Percentiles rank a stretch among this genome's conserved stretches.
phyloP scores from a whole-genome alignment of 352 stramenopile species.

The Phytophthora tubulina region DNA sequence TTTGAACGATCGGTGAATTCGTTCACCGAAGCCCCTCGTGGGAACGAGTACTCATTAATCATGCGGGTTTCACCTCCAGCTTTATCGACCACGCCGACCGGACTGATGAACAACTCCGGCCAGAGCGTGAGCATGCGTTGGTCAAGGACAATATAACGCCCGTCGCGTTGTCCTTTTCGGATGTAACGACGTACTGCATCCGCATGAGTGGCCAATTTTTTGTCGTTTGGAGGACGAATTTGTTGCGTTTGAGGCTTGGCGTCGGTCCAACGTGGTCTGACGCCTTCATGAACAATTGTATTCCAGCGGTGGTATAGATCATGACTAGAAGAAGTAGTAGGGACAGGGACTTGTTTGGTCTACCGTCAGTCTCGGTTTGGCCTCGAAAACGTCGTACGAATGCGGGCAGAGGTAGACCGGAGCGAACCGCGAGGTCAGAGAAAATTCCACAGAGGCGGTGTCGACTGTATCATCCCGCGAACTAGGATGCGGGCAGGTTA shows the following conservation, averaged over 20 bases:
- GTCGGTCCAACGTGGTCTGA: background rate
- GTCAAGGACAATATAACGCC: constrained; percentile 14
- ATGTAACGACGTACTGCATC: constrained; percentile 6
- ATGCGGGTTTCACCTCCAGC: background rate
- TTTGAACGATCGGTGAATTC: constrained; percentile 16
- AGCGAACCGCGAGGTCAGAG: background rate
- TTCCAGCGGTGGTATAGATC: background rate
- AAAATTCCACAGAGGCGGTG: no score
- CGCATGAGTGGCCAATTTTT: background rate
- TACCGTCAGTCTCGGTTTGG: background rate
- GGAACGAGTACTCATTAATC: constrained; percentile 29
- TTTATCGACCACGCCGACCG: constrained; percentile 16
- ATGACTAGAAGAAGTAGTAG: background rate
- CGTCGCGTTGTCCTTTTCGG: constrained; percentile 16
- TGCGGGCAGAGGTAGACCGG: background rate
- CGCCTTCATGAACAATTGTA: constrained; percentile 3
- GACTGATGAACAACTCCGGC: constrained; percentile 18
- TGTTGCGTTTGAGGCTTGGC: background rate
- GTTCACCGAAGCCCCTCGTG: constrained; percentile 18
- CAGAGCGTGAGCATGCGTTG: background rate
- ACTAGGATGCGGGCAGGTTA: no score
- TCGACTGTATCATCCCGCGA: no score
- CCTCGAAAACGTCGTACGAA: constrained; percentile 6
- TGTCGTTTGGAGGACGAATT: background rate
- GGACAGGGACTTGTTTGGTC: constrained; percentile 16